Percentiles rank a stretch among this genome's conserved stretches.
phyloP scores from a whole-genome alignment of 805 yeast genomes.

The Hanseniaspora valbyensis region DNA sequence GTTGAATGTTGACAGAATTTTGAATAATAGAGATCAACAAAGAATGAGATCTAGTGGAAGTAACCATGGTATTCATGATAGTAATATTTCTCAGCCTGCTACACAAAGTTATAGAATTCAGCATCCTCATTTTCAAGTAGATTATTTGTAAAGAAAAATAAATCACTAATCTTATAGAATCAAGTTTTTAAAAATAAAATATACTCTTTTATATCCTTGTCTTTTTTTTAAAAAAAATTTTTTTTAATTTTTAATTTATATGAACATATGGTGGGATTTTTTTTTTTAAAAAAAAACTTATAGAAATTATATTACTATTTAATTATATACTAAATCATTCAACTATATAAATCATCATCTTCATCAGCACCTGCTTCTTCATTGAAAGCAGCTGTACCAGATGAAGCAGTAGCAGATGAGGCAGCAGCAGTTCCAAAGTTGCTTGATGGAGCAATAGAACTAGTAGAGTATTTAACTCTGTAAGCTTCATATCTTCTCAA shows the following conservation, averaged over 20 bases:
- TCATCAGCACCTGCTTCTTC: constrained; percentile 35
- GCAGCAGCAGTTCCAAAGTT: constrained; percentile 42
- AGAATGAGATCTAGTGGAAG: background rate
- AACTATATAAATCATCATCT: constrained; percentile 57
- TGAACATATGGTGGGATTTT: no score
- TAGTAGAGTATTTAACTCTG: constrained; percentile 70
- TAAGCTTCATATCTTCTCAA: constrained; percentile 97
- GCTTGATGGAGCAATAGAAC: constrained; percentile 67
- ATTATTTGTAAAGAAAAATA: background rate
- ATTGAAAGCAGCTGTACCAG: constrained; percentile 38
- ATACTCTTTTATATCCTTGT: background rate
- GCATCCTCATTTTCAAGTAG: constrained; percentile 10
- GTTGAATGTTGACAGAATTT: constrained; percentile 5
- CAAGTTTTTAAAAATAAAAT: constrained; percentile 3
- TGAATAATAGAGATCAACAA: constrained; percentile 4
- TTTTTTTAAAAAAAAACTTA: no score
- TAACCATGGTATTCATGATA: background rate
- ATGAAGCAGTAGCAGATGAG: constrained; percentile 42
- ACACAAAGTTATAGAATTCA: constrained; percentile 12
- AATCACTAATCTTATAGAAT: background rate
- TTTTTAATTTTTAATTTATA: no score
- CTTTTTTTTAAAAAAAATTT: no score
- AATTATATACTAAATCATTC: constrained; percentile 20
- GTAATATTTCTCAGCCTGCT: no score
- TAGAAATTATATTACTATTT: no score